These are phyloP conservation scores for Cryphonectria radicalis DNA, from an alignment of 2,329 filamentous ascomycete species.

Conservation along the genomic window DNA sequence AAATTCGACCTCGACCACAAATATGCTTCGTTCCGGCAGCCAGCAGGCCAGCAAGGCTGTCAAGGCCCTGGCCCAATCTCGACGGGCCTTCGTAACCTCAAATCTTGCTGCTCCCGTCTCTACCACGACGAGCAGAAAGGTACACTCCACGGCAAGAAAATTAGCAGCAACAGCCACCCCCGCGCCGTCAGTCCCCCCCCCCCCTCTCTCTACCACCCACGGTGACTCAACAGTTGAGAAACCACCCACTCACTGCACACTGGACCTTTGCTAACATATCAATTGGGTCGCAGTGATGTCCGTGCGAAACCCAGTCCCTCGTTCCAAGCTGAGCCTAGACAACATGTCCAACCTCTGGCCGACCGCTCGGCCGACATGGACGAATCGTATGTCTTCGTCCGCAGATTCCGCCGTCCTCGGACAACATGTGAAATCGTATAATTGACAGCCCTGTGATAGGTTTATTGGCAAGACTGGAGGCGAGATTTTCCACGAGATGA, in stretches of 20 bases:
- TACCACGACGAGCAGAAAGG: slow-evolving; percentile 42
- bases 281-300: slow-evolving; percentile 48
- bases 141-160: slow-evolving; percentile 48
- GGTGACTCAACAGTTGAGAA: slow-evolving; percentile 33
- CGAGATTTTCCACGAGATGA: slow-evolving; percentile 99
- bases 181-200: slow-evolving; percentile 30
- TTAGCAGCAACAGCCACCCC: slow-evolving; percentile 43
- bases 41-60: slow-evolving; percentile 53
- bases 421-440: slow-evolving; percentile 27
- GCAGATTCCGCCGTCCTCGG: slow-evolving; percentile 3
- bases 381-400: slow-evolving; percentile 68
- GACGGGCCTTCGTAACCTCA: slow-evolving; percentile 48
- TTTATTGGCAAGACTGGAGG: slow-evolving; percentile 96
- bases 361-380: slow-evolving; percentile 70
- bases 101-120: slow-evolving; percentile 42
- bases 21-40: slow-evolving; percentile 52
- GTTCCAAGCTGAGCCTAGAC: slow-evolving; percentile 57
- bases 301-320: slow-evolving; percentile 67
- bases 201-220: background rate
- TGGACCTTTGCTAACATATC: slow-evolving; percentile 32
- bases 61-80: slow-evolving; percentile 37
- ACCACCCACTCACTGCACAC: background rate
- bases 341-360: slow-evolving; percentile 74
- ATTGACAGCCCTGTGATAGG: slow-evolving; percentile 44
- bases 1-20: slow-evolving; percentile 30